A percentile compares a stretch with the other conserved stretches of the same genome.
Conservation (phyloP, 768 basidiomycete genomes). For the Asterophora lycoperdoides region DNA sequence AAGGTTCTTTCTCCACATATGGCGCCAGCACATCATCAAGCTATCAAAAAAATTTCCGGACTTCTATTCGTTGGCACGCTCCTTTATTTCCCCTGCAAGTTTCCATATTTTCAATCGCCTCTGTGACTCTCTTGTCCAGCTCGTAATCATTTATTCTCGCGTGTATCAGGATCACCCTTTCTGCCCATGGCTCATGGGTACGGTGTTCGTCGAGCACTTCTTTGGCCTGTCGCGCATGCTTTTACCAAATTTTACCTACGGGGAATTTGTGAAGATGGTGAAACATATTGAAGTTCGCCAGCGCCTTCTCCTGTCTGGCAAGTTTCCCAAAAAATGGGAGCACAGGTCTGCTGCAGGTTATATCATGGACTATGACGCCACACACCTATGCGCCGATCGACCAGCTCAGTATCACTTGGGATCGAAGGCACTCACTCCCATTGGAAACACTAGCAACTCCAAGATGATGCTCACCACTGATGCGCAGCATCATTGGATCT, state of each 20-base stretch:
- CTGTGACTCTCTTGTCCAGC: conserved; percentile 21
- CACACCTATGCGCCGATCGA: no score
- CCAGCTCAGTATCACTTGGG: neutral
- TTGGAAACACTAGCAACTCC: no score
- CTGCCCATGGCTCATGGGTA: conserved; percentile 20
- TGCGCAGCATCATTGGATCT: no score
- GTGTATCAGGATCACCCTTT: conserved; percentile 21
- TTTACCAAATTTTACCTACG: conserved; percentile 25
- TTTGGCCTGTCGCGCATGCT: conserved; percentile 23
- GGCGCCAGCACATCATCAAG: conserved; percentile 13
- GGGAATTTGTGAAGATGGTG: conserved; percentile 22
- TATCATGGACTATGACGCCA: neutral
- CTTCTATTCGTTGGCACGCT: conserved; percentile 16
- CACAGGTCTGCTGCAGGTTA: neutral
- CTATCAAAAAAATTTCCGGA: conserved; percentile 17
- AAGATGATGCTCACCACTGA: no score
- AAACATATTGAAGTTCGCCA: conserved; percentile 25
- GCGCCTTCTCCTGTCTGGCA: conserved; percentile 20
- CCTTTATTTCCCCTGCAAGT: conserved; percentile 22
- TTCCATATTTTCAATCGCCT: conserved; percentile 26
- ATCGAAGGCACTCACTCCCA: no score
- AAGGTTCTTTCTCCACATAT: conserved; percentile 20
- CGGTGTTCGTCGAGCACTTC: conserved; percentile 26
- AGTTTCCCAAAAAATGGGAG: neutral
- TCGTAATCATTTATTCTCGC: conserved; percentile 15